Base-by-base conservation (phyloP, 805 yeast species). In the Candida andamanensis region DNA sequence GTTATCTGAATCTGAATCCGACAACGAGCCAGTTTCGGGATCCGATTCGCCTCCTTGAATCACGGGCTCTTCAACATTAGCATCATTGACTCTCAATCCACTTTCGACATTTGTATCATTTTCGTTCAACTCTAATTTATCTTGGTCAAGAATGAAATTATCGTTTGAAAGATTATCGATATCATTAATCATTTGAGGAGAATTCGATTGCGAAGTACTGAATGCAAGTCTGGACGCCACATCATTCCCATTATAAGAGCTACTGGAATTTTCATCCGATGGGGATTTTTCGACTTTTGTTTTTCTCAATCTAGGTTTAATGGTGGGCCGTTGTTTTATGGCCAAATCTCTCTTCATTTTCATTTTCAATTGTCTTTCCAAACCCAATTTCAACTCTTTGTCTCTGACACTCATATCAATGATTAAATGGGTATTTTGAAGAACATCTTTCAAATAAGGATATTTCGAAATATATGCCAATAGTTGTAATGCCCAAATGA, bases 391-490 rank as follows among this genome's bases (percentile, higher is more conserved):
- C 33, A 60, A 44, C 29, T 60, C 63, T 37, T 63, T 62, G 36
- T 63, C 69, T 26, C 69, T 45, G 24, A 63, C 63, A 39, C 69
- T 63, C 56, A 90, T 63, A 17, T 78, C 75, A 10, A 84, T 80
- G 6, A 87, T 78, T 28, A 87, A 60, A 54, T 83, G 82, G 3
- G 95, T 79, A 32, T 72, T 74, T 44, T 87, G 94, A 37, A 90
- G 63, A 29, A 69, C 69, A 23, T 77, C 80, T 47, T 89, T 83
- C 54, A 89, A 63, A 40, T 76, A 72, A 0, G 96, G 80, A 49
- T 92, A 90, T 56, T 90, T 90, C 4, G 97, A 87, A 25, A 89
- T 85, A 56, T 87, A 90, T 10, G 97, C 97, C 30, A 92, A 58
- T 14, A 92, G 68, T 56, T 90, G 97, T 33, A 90, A 64, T 4